Evolutionary conservation across 2,329 filamentous ascomycete species (phyloP).

Genomic region (Epichloe festucae): DNA sequence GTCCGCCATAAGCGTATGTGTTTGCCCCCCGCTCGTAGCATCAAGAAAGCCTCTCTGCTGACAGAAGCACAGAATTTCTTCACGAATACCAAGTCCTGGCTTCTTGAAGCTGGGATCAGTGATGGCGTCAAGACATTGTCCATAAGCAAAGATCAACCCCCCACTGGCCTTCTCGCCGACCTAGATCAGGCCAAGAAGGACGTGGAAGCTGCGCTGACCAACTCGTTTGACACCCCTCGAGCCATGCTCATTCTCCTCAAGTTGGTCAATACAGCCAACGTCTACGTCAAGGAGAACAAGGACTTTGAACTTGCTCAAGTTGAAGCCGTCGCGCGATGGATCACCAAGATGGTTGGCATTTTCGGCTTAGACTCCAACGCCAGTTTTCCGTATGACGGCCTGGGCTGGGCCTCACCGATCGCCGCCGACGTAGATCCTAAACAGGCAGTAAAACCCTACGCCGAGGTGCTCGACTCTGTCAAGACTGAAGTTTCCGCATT

Average conservation of each 20-base stretch:
- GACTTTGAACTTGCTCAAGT: constrained; percentile 33
- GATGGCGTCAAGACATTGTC: constrained; percentile 25
- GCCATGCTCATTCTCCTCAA: constrained; percentile 70
- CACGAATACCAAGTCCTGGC: constrained; percentile 40
- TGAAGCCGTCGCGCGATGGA: constrained; percentile 55
- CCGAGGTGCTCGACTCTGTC: constrained; percentile 30
- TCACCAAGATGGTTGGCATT: constrained; percentile 72
- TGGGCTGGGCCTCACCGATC: constrained; percentile 39
- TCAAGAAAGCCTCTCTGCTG: not conserved
- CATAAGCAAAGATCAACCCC: constrained; percentile 19
- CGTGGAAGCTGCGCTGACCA: constrained; percentile 48
- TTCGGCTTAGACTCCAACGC: constrained; percentile 64
- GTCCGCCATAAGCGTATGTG: constrained; percentile 52
- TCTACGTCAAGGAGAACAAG: constrained; percentile 35
- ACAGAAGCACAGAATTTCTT: constrained; percentile 41
- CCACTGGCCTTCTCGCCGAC: constrained; percentile 24
- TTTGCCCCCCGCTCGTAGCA: not conserved
- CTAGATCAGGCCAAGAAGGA: constrained; percentile 42
- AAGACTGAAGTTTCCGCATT: constrained; percentile 32
- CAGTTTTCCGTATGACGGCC: constrained; percentile 38
- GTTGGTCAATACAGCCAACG: constrained; percentile 67
- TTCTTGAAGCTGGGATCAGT: constrained; percentile 30
- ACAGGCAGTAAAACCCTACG: constrained; percentile 34
- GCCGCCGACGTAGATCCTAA: constrained; percentile 29
- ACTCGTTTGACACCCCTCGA: constrained; percentile 77